Evolutionary conservation across 1,284 basidiomycete species (phyloP).

Genomic region (Malassezia caprae): DNA sequence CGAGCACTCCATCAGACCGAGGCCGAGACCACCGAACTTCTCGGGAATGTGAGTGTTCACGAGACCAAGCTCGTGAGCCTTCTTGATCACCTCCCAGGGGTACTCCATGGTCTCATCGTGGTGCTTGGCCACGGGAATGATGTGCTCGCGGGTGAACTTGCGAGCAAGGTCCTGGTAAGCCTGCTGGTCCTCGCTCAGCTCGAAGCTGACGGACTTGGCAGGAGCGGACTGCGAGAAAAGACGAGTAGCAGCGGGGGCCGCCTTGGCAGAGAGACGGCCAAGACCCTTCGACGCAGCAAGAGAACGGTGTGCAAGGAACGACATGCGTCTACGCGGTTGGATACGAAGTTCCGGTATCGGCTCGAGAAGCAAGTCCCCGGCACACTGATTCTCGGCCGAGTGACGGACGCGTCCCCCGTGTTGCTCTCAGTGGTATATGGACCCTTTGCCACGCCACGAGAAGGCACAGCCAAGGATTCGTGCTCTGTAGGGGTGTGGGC

Average conservation of each 20-base stretch:
- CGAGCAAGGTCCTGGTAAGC: conserved; percentile 51
- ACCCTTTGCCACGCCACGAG: no score
- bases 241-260: conserved; percentile 6
- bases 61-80: conserved; percentile 50
- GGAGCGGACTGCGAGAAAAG: conserved; percentile 12
- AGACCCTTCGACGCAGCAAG: conserved; percentile 5
- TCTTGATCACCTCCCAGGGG: conserved; percentile 54
- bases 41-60: conserved; percentile 46
- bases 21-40: conserved; percentile 54
- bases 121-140: conserved; percentile 52
- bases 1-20: conserved; percentile 52
- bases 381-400: background rate
- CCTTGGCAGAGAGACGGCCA: background rate
- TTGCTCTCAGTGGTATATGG: background rate
- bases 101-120: conserved; percentile 50
- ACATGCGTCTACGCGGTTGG: background rate
- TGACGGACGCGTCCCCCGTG: background rate
- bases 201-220: conserved; percentile 26
- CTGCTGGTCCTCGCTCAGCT: conserved; percentile 48
- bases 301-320: conserved; percentile 4
- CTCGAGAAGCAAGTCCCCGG: background rate
- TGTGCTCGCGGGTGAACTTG: conserved; percentile 52
- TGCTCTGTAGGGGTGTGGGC: no score
- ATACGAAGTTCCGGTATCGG: background rate
- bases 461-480: no score